Evolutionary conservation across 768 basidiomycete genomes (phyloP).

Genomic region (Neoboletus subvelutipes): DNA sequence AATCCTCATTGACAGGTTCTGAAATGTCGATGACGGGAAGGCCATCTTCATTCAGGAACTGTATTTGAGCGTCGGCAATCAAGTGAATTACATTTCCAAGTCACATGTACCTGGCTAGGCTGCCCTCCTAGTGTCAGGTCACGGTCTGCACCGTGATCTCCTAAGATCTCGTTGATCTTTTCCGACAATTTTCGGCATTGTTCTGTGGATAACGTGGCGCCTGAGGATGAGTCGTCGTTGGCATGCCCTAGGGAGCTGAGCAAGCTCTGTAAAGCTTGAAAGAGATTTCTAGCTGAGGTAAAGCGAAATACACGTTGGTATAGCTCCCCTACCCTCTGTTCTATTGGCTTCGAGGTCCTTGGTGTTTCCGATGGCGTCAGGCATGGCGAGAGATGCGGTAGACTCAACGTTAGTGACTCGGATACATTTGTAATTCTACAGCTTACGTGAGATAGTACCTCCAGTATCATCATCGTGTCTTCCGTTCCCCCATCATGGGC

Average conservation of each 20-base stretch:
- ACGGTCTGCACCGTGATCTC: slow-evolving; percentile 44
- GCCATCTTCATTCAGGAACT: slow-evolving; percentile 77
- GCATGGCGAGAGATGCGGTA: slow-evolving; percentile 15
- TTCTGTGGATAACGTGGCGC: slow-evolving; percentile 41
- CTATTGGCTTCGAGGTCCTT: slow-evolving; percentile 33
- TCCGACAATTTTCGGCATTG: slow-evolving; percentile 55
- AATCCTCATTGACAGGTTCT: slow-evolving; percentile 46
- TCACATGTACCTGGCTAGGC: slow-evolving; percentile 59
- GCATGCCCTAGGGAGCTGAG: slow-evolving; percentile 36
- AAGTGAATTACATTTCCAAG: slow-evolving; percentile 16
- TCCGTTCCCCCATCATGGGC: slow-evolving; percentile 35
- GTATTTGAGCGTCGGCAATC: slow-evolving; percentile 19
- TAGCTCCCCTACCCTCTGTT: slow-evolving; percentile 37
- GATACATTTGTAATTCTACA: background rate
- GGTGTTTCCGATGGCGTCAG: slow-evolving; percentile 14
- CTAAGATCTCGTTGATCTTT: slow-evolving; percentile 53
- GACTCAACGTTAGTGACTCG: background rate
- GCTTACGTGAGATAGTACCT: slow-evolving; percentile 20
- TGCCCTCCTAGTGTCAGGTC: slow-evolving; percentile 43
- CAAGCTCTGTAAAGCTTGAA: slow-evolving; percentile 40
- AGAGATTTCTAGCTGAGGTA: slow-evolving; percentile 9
- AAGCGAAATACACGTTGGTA: background rate
- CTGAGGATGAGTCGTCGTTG: slow-evolving; percentile 2
- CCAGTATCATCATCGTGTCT: slow-evolving; percentile 5
- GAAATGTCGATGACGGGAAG: slow-evolving; percentile 77